These are phyloP conservation scores for Wickerhamiella spandovensis DNA, from an alignment of 805 yeast species.

Conservation along the genomic window DNA sequence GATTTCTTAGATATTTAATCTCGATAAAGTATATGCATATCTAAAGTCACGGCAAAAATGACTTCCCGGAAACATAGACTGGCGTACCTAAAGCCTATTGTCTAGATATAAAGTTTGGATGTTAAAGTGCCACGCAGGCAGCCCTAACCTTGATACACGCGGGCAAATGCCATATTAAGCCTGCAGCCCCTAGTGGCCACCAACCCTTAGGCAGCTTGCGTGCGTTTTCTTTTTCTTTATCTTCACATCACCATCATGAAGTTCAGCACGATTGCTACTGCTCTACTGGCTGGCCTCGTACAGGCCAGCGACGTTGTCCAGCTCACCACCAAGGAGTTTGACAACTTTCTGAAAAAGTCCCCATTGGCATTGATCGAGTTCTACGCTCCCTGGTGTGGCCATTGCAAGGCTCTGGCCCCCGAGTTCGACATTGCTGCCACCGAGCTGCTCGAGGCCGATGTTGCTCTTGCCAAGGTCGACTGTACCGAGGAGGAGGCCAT, in stretches of 20 bases:
- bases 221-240: not conserved
- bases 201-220: not conserved
- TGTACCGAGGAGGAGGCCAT: conserved; percentile 70
- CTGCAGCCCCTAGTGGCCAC: not conserved
- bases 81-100: too few species aligned
- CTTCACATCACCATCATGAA: conserved; percentile 24
- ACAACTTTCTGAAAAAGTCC: conserved; percentile 51
- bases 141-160: not conserved
- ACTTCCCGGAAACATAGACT: too few species aligned
- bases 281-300: conserved; percentile 29
- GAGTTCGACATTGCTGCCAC: conserved; percentile 24
- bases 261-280: conserved; percentile 17
- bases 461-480: conserved; percentile 61
- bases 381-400: conserved; percentile 98
- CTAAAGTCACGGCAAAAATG: too few species aligned
- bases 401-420: conserved; percentile 40
- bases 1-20: too few species aligned
- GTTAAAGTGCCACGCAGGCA: not conserved
- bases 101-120: not conserved
- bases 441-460: conserved; percentile 9
- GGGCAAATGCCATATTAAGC: not conserved
- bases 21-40: too few species aligned
- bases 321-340: conserved; percentile 53
- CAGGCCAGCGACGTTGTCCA: conserved; percentile 70
- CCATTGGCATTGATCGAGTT: conserved; percentile 76